Percentiles rank a stretch among this genome's conserved stretches.
These are phyloP conservation scores for Candida germanica DNA, from an alignment of 805 yeast genomes.

Conservation along the genomic window DNA sequence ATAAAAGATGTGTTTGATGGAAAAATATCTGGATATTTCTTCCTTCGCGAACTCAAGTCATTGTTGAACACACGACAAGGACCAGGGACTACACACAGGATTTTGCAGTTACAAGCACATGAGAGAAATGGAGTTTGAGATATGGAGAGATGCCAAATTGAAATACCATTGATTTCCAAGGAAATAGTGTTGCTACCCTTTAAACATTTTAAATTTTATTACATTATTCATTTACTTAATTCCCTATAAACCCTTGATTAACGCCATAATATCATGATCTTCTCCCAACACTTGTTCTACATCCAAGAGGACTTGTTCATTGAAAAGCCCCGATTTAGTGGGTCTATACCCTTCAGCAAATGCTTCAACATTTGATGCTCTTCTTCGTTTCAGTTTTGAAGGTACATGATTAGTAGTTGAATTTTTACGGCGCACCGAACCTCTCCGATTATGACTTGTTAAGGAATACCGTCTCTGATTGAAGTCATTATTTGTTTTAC, in stretches of 20 bases:
- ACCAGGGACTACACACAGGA: too few relatives aligned
- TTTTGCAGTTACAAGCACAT: too few relatives aligned
- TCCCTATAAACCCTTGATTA: constrained; percentile 31
- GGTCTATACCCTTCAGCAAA: constrained; percentile 72
- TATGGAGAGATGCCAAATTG: too few relatives aligned
- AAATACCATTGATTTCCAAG: too few relatives aligned
- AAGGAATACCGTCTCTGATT: constrained; percentile 20
- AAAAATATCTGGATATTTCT: not conserved
- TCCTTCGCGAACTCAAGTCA: not conserved
- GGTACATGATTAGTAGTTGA: constrained; percentile 2
- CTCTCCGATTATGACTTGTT: constrained; percentile 5
- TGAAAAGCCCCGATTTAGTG: constrained; percentile 73
- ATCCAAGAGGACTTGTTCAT: constrained; percentile 69
- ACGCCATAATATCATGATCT: constrained; percentile 43
- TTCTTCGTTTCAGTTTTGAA: constrained; percentile 44
- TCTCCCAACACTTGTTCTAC: constrained; percentile 69
- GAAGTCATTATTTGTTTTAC: constrained; percentile 25
- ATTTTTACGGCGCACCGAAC: not conserved
- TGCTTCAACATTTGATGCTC: constrained; percentile 71
- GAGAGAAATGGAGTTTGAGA: too few relatives aligned
- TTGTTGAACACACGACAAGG: not conserved
- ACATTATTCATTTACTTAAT: not conserved
- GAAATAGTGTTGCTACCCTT: too few relatives aligned
- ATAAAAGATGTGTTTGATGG: not conserved
- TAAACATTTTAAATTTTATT: too few relatives aligned